Base-by-base conservation (phyloP, 306 rosid genomes). In the Rubus parviflorus region DNA sequence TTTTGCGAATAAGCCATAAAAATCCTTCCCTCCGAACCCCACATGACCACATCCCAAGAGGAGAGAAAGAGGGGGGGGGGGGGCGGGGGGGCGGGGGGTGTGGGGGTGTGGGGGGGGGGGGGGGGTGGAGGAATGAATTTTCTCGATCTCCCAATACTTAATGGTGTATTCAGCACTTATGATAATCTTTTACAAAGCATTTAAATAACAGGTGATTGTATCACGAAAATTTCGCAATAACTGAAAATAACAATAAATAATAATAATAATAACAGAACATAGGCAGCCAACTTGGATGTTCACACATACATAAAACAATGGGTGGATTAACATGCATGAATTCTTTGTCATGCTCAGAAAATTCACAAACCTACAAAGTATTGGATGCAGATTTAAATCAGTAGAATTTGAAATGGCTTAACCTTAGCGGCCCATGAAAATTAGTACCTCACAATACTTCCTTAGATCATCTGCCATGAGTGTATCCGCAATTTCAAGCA, bases 401-500 rank as follows among this genome's bases (percentile, higher is more conserved):
- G 60, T 52, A 13, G 30, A 42, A 62, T 63, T 22, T 40, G 11
- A 66, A 54, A 40, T 12, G 10, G 61, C 22, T 62, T 38, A 60
- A 1, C 68, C n/a, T 46, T 20, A 54, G 73, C 42, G 49, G 76
- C 17, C 62, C 19, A 68, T 61, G 43, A 74, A 48, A 46, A 73
- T 46, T 8, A 66, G 63, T 90, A 94, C 98, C 97, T 95, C 96
- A 58, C 97, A 95, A 48, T 95, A 82, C 86, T 90, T 90, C 86
- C 85, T 85, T 83, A 95, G 77, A 87, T 90, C 90, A 82, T 86
- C 81, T 35, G 96, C 97, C 74, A 84, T 95, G 16, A 95, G 93
- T 64, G 97, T 84, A 77, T 90, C 97, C 4, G 98, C 92, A 81
- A 95, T 92, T 83, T 95, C 97, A 70, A 95, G 96, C 77, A 95